These are phyloP conservation scores for Williopsis jadinii DNA, from an alignment of 1,139 yeast genomes.

Conservation along the genomic window DNA sequence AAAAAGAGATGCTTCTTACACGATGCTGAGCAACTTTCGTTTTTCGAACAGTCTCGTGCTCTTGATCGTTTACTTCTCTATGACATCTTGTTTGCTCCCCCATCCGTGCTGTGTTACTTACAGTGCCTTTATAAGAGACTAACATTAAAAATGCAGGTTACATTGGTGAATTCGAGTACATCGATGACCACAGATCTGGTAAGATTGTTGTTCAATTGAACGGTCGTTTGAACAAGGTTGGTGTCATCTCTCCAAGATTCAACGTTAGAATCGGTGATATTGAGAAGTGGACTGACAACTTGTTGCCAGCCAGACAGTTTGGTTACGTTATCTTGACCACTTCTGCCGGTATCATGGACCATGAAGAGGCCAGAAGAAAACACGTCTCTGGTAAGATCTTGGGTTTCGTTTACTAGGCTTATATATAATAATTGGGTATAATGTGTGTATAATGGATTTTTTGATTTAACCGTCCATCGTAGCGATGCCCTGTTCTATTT, in stretches of 20 bases:
- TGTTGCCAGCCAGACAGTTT: constrained; percentile 98
- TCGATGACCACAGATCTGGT: constrained; percentile 99
- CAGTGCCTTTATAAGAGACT: no score
- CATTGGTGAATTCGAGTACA: constrained; percentile 98
- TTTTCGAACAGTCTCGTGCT: constrained; percentile 5
- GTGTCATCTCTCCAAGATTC: constrained; percentile 98
- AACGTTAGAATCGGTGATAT: constrained; percentile 90
- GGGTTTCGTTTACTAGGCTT: constrained; percentile 87
- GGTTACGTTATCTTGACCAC: constrained; percentile 97
- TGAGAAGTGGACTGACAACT: constrained; percentile 98
- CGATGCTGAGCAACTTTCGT: constrained; percentile 38
- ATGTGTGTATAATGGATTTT: no score
- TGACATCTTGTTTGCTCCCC: constrained; percentile 36
- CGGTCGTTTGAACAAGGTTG: constrained; percentile 98
- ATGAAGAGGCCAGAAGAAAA: constrained; percentile 99
- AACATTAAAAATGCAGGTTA: constrained; percentile 43
- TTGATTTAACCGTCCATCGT: no score
- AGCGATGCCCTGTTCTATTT: no score
- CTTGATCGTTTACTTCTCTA: constrained; percentile 57
- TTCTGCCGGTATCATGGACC: constrained; percentile 99
- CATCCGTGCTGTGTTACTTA: not conserved
- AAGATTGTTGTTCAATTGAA: constrained; percentile 94
- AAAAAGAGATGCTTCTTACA: constrained; percentile 74
- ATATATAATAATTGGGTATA: constrained; percentile 52
- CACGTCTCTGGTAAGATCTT: constrained; percentile 98